These are phyloP conservation scores for Colletotrichum tofieldiae DNA, from an alignment of 2,329 filamentous ascomycete genomes.

Conservation along the genomic window DNA sequence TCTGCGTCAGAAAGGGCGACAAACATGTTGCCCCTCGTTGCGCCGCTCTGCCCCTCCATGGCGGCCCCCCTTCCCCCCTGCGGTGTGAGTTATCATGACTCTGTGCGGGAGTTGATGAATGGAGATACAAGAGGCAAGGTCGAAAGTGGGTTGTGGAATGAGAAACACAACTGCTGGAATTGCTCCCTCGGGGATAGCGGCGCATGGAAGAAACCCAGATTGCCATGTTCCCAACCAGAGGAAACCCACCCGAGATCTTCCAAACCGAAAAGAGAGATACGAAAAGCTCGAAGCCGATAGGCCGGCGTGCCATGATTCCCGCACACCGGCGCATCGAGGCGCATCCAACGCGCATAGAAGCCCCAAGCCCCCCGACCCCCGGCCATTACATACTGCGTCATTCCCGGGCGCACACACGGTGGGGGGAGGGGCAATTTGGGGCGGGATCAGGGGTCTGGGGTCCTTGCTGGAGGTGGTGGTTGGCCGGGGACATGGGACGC, in stretches of 20 bases:
- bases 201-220: constrained; percentile 4
- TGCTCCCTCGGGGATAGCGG: constrained; percentile 17
- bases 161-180: constrained; percentile 5
- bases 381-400: constrained; percentile 22
- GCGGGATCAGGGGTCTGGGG: constrained; percentile 6
- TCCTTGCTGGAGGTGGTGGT: not conserved
- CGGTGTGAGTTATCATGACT: not conserved
- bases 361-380: not conserved
- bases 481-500: constrained; percentile 25
- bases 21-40: not conserved
- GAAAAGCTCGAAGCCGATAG: constrained; percentile 27
- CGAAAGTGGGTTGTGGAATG: not conserved
- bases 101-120: not conserved
- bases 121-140: not conserved
- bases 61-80: not conserved
- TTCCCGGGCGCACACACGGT: constrained; percentile 35
- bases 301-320: constrained; percentile 2
- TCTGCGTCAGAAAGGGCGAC: not conserved
- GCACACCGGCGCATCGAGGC: not conserved
- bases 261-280: not conserved
- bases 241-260: not conserved
- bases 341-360: not conserved
- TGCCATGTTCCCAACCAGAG: not conserved
- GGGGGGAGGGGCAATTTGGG: constrained; percentile 37
- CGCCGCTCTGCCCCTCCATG: too few species aligned